These are phyloP conservation scores for Beauveria caledonica DNA, from an alignment of 2,329 filamentous ascomycete genomes.

Conservation along the genomic window DNA sequence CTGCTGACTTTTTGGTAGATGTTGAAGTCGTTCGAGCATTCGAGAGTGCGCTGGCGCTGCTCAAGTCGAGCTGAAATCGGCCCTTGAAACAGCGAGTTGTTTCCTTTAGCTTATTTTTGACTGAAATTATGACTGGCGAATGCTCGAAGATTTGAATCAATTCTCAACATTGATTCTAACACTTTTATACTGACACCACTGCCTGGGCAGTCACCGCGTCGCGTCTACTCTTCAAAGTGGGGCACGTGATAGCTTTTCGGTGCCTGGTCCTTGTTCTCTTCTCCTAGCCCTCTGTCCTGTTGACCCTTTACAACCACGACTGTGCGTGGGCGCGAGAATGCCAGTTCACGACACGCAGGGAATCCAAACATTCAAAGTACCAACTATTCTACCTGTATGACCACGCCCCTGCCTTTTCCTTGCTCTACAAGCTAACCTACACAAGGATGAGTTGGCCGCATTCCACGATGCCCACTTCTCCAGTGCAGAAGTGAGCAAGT, in stretches of 20 bases:
- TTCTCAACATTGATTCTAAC: neutral
- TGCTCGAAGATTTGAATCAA: no score
- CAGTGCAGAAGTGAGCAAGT: slow-evolving; percentile 34
- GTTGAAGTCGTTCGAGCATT: slow-evolving; percentile 54
- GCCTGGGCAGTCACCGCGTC: neutral
- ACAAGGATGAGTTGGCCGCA: slow-evolving; percentile 48
- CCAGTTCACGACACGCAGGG: neutral
- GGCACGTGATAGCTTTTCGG: slow-evolving; percentile 3
- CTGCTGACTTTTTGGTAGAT: slow-evolving; percentile 19
- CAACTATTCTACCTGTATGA: slow-evolving; percentile 5
- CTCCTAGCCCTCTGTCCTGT: neutral
- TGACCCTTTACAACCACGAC: neutral
- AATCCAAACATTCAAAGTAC: neutral
- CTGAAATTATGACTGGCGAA: neutral
- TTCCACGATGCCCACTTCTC: slow-evolving; percentile 58
- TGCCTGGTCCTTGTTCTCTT: neutral
- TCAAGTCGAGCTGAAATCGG: slow-evolving; percentile 30
- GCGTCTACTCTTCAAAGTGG: neutral
- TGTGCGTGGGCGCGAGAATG: neutral
- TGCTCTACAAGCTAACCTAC: slow-evolving; percentile 15
- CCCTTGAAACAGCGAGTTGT: neutral
- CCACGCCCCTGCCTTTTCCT: no score
- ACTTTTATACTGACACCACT: neutral
- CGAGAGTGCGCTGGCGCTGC: slow-evolving; percentile 50
- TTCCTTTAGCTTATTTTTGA: neutral